phyloP scores from a whole-genome alignment of 257 asterid species.

The Solanum bulbocastanum region DNA sequence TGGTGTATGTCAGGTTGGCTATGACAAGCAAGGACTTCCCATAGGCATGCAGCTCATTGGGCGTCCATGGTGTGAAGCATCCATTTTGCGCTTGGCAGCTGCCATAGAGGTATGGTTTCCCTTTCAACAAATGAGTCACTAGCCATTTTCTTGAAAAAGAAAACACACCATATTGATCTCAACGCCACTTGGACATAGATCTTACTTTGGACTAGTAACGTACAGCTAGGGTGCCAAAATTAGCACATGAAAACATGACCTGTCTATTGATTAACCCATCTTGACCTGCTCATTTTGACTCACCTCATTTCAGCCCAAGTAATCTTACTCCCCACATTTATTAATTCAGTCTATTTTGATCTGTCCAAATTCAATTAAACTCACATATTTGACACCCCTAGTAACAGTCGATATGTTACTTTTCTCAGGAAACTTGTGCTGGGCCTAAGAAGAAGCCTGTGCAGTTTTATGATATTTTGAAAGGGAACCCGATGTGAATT shows the following conservation, averaged over 20 bases:
- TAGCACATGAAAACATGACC: neutral
- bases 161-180: neutral
- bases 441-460: conserved; percentile 61
- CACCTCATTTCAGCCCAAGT: neutral
- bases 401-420: neutral
- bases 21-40: conserved; percentile 91
- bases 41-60: conserved; percentile 91
- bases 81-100: conserved; percentile 80
- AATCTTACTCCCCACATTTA: neutral
- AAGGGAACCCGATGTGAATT: conserved; percentile 29
- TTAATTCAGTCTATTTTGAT: neutral
- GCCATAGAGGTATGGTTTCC: conserved; percentile 52
- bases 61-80: conserved; percentile 94
- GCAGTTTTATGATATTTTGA: conserved; percentile 62
- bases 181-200: neutral
- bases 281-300: neutral
- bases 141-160: neutral
- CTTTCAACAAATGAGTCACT: neutral
- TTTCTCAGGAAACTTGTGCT: conserved; percentile 49
- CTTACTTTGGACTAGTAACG: neutral
- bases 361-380: neutral
- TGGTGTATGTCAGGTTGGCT: conserved; percentile 51
- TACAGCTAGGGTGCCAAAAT: neutral
- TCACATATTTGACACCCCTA: neutral
- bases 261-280: neutral